These are phyloP conservation scores for Vitis riparia DNA, from an alignment of 164 flowering plant genomes.

Conservation along the genomic window DNA sequence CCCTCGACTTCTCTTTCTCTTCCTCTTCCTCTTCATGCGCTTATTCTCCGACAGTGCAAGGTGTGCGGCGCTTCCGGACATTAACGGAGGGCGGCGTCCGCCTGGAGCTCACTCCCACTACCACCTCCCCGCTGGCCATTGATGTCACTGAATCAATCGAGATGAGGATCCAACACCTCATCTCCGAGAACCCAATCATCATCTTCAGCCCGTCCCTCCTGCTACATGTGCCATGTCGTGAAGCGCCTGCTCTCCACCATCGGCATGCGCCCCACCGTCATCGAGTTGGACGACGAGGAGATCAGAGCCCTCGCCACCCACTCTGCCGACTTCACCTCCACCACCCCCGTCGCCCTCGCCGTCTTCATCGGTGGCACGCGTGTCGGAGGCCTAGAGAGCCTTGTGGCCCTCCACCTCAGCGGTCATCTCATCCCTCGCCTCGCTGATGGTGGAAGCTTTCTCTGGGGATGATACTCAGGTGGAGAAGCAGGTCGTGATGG, in stretches of 20 bases:
- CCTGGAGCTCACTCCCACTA: constrained; percentile 42
- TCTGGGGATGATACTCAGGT: too few relatives aligned
- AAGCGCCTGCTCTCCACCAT: constrained; percentile 64
- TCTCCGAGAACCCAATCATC: constrained; percentile 79
- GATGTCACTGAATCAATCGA: constrained; percentile 70
- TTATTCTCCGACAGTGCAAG: constrained; percentile 32
- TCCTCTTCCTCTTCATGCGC: background rate
- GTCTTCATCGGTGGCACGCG: too few relatives aligned
- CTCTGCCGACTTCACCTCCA: constrained; percentile 1
- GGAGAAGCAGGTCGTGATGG: background rate
- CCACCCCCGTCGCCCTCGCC: background rate
- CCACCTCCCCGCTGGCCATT: constrained; percentile 51
- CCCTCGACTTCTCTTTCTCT: background rate
- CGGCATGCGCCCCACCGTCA: constrained; percentile 88
- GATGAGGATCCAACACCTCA: constrained; percentile 60
- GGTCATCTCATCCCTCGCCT: too few relatives aligned
- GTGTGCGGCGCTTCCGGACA: constrained; percentile 24
- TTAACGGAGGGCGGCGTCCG: constrained; percentile 35
- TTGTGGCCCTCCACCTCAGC: too few relatives aligned
- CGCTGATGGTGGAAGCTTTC: too few relatives aligned
- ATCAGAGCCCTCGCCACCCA: constrained; percentile 48
- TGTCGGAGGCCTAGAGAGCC: too few relatives aligned
- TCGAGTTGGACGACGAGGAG: constrained; percentile 81
- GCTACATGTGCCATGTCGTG: constrained; percentile 98
- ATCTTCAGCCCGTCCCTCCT: constrained; percentile 71